Conservation (phyloP, 768 basidiomycete genomes). For the Phylloporus rhodoxanthus region DNA sequence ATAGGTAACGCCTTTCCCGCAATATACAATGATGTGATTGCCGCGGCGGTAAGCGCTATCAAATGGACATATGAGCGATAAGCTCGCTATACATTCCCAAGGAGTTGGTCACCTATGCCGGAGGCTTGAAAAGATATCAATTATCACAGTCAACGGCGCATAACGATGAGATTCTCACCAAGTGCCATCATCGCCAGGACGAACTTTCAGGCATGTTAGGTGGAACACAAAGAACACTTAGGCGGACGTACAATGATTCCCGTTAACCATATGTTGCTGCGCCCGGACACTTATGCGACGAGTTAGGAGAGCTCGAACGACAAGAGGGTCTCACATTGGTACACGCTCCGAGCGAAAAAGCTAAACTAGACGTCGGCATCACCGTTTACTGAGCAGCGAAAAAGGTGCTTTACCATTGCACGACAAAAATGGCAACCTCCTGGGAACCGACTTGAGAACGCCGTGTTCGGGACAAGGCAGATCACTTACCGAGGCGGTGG, state of each 20-base stretch:
- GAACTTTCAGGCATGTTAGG: not conserved
- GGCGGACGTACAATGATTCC: conserved; percentile 3
- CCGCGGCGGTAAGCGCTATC: no score
- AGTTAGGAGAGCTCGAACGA: not conserved
- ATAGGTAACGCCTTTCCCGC: conserved; percentile 6
- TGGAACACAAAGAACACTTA: not conserved
- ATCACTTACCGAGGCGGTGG: conserved; percentile 11
- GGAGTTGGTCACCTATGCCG: conserved; percentile 6
- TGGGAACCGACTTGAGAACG: not conserved
- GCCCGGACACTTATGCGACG: conserved; percentile 3
- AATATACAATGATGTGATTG: no score
- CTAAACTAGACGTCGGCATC: conserved; percentile 1
- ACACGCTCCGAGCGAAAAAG: conserved; percentile 11
- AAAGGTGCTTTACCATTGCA: conserved; percentile 8
- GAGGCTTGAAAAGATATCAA: not conserved
- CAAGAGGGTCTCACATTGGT: not conserved
- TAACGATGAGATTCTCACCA: not conserved
- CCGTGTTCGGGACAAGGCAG: not conserved
- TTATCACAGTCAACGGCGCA: not conserved
- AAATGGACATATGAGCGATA: not conserved
- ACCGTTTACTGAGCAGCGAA: not conserved
- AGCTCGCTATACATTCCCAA: not conserved
- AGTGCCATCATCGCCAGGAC: conserved; percentile 3
- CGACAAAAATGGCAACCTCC: conserved; percentile 7
- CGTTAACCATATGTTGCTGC: conserved; percentile 10